These are phyloP conservation scores for Fragaria nilgerrensis DNA, from an alignment of 306 rosid species.

Conservation along the genomic window DNA sequence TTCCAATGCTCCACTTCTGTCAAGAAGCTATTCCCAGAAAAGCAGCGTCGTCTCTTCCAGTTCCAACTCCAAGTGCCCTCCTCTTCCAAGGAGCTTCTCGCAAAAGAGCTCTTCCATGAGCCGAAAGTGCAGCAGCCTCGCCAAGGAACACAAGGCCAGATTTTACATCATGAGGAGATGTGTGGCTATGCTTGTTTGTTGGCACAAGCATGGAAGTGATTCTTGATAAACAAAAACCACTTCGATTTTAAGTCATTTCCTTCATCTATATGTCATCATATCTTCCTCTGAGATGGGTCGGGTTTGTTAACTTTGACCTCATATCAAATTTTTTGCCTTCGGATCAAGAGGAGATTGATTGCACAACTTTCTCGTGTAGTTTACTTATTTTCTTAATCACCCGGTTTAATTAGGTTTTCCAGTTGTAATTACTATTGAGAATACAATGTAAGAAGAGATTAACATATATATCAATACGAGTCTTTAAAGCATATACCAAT, in stretches of 20 bases:
- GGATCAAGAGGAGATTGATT: conserved; percentile 30
- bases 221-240: not conserved
- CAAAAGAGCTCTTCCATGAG: conserved; percentile 71
- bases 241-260: not conserved
- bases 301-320: conserved; percentile 26
- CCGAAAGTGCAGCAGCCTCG: conserved; percentile 66
- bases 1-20: conserved; percentile 62
- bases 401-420: conserved; percentile 16
- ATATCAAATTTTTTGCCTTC: conserved; percentile 29
- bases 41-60: conserved; percentile 24
- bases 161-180: conserved; percentile 93
- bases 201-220: conserved; percentile 82
- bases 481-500: not conserved
- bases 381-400: not conserved
- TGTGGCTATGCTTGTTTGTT: conserved; percentile 93
- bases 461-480: conserved; percentile 11
- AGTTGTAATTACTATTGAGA: conserved; percentile 41
- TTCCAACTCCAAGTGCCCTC: conserved; percentile 40
- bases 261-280: not conserved
- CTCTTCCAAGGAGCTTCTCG: conserved; percentile 61
- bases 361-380: not conserved
- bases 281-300: conserved; percentile 27
- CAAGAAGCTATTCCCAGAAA: conserved; percentile 63
- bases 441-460: conserved; percentile 29
- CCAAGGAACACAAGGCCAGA: conserved; percentile 91